Base-by-base conservation (phyloP, 164 flowering plant genomes). In the Buxus sempervirens region DNA sequence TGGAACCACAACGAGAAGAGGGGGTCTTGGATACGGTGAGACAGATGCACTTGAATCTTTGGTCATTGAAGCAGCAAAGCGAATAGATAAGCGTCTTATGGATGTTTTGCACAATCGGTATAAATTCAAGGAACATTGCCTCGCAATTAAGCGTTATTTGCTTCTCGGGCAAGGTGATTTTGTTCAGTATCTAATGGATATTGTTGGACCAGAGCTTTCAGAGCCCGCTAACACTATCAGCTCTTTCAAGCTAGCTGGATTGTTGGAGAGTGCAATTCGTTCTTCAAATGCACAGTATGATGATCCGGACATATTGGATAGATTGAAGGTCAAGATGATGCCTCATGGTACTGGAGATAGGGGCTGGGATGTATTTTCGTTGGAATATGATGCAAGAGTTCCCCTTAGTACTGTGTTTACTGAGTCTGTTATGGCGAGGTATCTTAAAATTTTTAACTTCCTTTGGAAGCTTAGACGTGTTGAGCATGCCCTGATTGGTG, bases 81-180 rank as follows among this genome's bases (percentile, higher is more conserved):
- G 96, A 69, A 90, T 96, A 27, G 99, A 96, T 72, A 91, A 85
- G 70, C 99, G 89, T 84, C 75, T 96, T 72, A 66, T 96, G 79
- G 95, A 93, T 74, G 98, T 96, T 26, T 86, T 96, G 58, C 84
- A 88, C 72, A 86, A 79, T 54, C 74, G 76, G 66, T 96, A 87
- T 61, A 93, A 84, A 72, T 92, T 96, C 78, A 93, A 88, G 75
- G 97, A 96, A 60, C 99, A 96, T 71, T 96, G 99, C 61, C 93
- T 91, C 59, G 98, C 99, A 51, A 96, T 96, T 59, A 96, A 96
- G 83, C 83, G 97, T 9, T 96, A 96, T 78, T 76, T 96, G 69
- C 88, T 96, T 64, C 92, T 96, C 53, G 99, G 99, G 21, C 99
- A 93, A 76, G 99, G 99, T 65, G 99, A 96, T 84, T 96, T 96